Evolutionary conservation across 140 eudicot species (phyloP).

Genomic region (Bidens hawaiensis): DNA sequence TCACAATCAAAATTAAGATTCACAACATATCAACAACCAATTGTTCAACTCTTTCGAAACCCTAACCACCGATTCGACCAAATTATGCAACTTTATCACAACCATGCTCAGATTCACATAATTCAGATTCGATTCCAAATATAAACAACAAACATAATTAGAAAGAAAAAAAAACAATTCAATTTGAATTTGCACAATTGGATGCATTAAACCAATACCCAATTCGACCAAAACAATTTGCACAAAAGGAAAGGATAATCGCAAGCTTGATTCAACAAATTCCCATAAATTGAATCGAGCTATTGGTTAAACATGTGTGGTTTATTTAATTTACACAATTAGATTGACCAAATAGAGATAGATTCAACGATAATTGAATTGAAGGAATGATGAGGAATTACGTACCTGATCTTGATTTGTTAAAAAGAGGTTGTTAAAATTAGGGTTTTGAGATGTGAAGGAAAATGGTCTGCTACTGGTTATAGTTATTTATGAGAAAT

Average conservation of each 20-base stretch:
- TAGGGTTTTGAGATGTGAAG: conserved; percentile 48
- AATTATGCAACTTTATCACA: not conserved
- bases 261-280: conserved; percentile 30
- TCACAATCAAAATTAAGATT: conserved; percentile 20
- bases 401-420: conserved; percentile 33
- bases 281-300: conserved; percentile 29
- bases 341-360: conserved; percentile 15
- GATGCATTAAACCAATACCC: conserved; percentile 2
- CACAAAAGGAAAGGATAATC: conserved; percentile 13
- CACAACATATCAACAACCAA: no score
- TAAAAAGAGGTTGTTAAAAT: conserved; percentile 17
- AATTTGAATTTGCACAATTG: conserved; percentile 3
- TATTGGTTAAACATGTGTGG: conserved; percentile 5
- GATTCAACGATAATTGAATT: conserved; percentile 22
- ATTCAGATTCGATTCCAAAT: conserved; percentile 13
- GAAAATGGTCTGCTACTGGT: conserved; percentile 35
- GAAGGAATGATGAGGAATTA: conserved; percentile 16
- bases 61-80: conserved; percentile 1
- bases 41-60: no score
- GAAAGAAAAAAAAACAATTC: not conserved
- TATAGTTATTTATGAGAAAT: no score
- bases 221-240: conserved; percentile 9
- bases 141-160: not conserved
- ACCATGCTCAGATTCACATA: not conserved
- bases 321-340: conserved; percentile 11